phyloP scores from a whole-genome alignment of 345 rosid genomes.

The Boechera stricta region DNA sequence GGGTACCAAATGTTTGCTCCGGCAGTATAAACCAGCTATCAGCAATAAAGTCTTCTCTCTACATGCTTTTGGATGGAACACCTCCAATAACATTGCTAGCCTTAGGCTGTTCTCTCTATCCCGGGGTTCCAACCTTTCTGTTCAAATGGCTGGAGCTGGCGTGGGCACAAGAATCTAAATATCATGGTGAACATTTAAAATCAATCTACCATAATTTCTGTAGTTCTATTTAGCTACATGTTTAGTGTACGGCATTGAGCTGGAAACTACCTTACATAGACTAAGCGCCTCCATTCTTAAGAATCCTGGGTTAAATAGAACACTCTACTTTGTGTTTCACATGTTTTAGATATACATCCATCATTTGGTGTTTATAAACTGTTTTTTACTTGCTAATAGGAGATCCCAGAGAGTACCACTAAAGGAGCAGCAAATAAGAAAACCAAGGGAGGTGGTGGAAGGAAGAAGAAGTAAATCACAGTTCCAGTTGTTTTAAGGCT shows the following conservation, averaged over 20 bases:
- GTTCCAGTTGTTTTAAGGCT: conserved; percentile 18
- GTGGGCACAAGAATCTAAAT: conserved; percentile 53
- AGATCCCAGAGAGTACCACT: conserved; percentile 47
- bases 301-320: background rate
- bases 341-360: background rate
- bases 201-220: conserved; percentile 20
- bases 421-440: conserved; percentile 66
- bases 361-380: conserved; percentile 26
- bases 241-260: conserved; percentile 1
- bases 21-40: conserved; percentile 52
- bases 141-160: conserved; percentile 55
- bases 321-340: conserved; percentile 19
- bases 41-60: conserved; percentile 57
- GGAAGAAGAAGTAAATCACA: conserved; percentile 59
- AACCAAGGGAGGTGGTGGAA: conserved; percentile 67
- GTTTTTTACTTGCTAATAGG: conserved; percentile 51
- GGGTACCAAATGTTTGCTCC: conserved; percentile 72
- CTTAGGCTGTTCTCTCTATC: conserved; percentile 50
- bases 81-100: conserved; percentile 54
- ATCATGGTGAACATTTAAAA: conserved; percentile 56
- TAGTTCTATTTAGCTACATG: background rate
- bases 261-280: conserved; percentile 15
- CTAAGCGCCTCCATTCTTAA: background rate
- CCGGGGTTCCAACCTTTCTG: conserved; percentile 47
- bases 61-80: conserved; percentile 50